Conservation (phyloP, 495 filamentous ascomycete genomes). For the Polyplosphaeria fusca region DNA sequence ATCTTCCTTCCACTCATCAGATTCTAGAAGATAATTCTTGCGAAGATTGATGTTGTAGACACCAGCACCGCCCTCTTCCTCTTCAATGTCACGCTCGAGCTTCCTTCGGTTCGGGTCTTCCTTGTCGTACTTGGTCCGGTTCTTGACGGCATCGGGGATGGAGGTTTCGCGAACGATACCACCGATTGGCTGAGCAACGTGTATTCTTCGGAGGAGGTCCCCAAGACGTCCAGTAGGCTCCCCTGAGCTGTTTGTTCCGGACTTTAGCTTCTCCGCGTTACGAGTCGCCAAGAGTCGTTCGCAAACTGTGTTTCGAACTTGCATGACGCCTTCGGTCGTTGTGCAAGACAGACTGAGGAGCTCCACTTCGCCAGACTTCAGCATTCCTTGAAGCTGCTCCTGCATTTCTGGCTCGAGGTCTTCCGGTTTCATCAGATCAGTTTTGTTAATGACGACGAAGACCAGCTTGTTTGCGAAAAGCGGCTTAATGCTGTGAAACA, state of each 20-base stretch:
- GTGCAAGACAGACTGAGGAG: conserved; percentile 89
- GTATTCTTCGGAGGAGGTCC: conserved; percentile 87
- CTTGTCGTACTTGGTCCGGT: conserved; percentile 82
- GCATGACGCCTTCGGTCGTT: conserved; percentile 88
- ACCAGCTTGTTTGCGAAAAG: conserved; percentile 96
- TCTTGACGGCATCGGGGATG: conserved; percentile 81
- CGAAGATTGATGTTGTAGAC: conserved; percentile 91
- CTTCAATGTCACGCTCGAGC: conserved; percentile 84
- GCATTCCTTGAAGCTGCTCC: conserved; percentile 70
- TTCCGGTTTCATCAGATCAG: conserved; percentile 82
- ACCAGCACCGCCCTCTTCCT: conserved; percentile 88
- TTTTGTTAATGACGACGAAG: conserved; percentile 97
- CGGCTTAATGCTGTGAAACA: conserved; percentile 94
- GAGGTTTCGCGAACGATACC: conserved; percentile 75
- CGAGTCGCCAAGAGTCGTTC: conserved; percentile 88
- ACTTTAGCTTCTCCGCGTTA: conserved; percentile 92
- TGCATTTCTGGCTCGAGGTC: conserved; percentile 81
- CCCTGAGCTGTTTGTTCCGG: conserved; percentile 71
- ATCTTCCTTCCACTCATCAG: conserved; percentile 92
- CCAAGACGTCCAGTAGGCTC: conserved; percentile 72
- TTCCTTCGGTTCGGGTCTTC: conserved; percentile 74
- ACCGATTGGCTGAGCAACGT: conserved; percentile 87
- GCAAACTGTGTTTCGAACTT: conserved; percentile 91
- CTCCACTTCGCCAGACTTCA: conserved; percentile 85
- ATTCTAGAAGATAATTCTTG: conserved; percentile 76